Base-by-base conservation (phyloP, 208 protist genomes). In the Acanthamoeba lenticulata region DNA sequence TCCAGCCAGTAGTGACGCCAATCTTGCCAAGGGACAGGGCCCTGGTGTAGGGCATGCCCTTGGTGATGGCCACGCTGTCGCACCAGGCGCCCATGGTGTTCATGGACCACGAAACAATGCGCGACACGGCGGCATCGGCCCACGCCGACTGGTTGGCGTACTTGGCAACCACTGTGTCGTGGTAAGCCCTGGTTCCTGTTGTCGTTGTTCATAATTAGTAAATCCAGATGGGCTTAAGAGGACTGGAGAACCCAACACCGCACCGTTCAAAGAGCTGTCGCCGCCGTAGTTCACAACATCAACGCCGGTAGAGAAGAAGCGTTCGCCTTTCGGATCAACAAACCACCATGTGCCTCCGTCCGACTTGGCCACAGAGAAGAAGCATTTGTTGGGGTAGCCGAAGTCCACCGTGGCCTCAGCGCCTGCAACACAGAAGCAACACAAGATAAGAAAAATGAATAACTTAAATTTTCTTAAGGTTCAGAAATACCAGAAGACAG, bases 301-400 rank as follows among this genome's bases (percentile, higher is more conserved):
- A 0, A 79, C 69, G 69, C 69, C 69, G 19, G 27, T 38, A 2
- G 69, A 79, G 69, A 47, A 79, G 69, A 79, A 79, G 2, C 69
- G 69, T n/a, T n/a, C 0, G 69, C 69, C 69, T 0, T 79, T 79
- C 34, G 69, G 69, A 19, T 79, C 69, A 7, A 79, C 34, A 7
- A 79, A 45, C 69, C 69, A 79, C 69, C 69, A 79, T 17, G 69
- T 36, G 32, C 69, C 69, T 21, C 24, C 29, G 19, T n/a, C 32
- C 36, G 69, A 79, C 69, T 79, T 79, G 69, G 34, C 38, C 2
- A 79, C 69, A 21, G 69, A 45, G 69, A 79, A 79, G 69, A 79
- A 79, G 69, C 69, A 79, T 0, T 36, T 17, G 24, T 79, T 36
- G 69, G 69, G 69, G 24, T 79, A 79, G 24, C 69, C 69, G 13